These are phyloP conservation scores for Cinchona pubescens DNA, from an alignment of 257 asterid species.

Conservation along the genomic window DNA sequence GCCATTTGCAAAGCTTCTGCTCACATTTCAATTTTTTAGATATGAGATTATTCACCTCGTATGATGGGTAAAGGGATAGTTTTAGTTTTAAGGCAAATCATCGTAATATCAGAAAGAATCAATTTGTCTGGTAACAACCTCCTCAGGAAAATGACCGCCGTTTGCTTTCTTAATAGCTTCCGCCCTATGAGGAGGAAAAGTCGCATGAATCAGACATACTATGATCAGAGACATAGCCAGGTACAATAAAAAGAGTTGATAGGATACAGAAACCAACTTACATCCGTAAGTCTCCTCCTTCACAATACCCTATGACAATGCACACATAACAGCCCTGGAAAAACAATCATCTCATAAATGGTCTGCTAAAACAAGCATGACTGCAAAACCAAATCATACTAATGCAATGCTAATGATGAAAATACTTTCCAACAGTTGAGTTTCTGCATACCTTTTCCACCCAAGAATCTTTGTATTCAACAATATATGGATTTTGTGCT, in stretches of 20 bases:
- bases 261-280: conserved; percentile 43
- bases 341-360: conserved; percentile 10
- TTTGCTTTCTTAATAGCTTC: conserved; percentile 86
- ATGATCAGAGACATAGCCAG: conserved; percentile 5
- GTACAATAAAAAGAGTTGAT: conserved; percentile 3
- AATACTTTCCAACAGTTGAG: background rate
- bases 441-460: conserved; percentile 79
- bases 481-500: conserved; percentile 74
- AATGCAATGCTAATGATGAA: background rate
- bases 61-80: background rate
- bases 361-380: background rate
- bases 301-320: conserved; percentile 96
- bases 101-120: background rate
- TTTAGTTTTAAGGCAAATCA: background rate
- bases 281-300: conserved; percentile 99
- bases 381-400: background rate
- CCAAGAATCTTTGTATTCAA: conserved; percentile 99
- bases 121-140: conserved; percentile 44
- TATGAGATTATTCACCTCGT: conserved; percentile 10
- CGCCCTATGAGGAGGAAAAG: conserved; percentile 49
- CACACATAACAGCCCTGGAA: conserved; percentile 97
- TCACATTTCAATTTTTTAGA: conserved; percentile 25
- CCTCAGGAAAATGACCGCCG: conserved; percentile 85
- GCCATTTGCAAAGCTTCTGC: conserved; percentile 97
- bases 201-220: conserved; percentile 5